Evolutionary conservation across 768 basidiomycete genomes (phyloP).

Genomic region (Dendrothele bispora): DNA sequence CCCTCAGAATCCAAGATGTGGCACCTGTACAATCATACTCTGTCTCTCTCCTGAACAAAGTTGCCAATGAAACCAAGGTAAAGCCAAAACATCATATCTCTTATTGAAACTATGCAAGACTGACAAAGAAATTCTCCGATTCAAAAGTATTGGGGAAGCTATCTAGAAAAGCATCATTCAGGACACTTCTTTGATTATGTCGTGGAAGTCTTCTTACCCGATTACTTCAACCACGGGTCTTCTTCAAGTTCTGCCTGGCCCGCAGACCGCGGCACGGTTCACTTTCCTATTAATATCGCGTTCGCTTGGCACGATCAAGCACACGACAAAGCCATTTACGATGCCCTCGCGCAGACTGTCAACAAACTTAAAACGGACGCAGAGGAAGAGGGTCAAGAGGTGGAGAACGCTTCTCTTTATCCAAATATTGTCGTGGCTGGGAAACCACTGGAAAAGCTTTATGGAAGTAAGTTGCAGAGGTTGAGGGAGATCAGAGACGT

Average conservation of each 20-base stretch:
- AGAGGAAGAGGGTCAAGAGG: background rate
- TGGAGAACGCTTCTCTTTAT: slow-evolving; percentile 14
- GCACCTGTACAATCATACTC: background rate
- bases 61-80: background rate
- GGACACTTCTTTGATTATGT: background rate
- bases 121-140: background rate
- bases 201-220: background rate
- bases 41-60: background rate
- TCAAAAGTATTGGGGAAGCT: background rate
- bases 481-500: slow-evolving; percentile 39
- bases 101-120: background rate
- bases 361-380: background rate
- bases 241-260: background rate
- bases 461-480: slow-evolving; percentile 45
- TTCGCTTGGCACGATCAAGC: background rate
- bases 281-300: background rate
- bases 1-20: background rate
- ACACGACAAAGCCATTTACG: background rate
- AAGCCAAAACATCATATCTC: too few species aligned
- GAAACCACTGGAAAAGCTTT: slow-evolving; percentile 50
- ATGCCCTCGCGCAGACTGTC: background rate
- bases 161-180: background rate
- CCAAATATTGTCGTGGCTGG: slow-evolving; percentile 37
- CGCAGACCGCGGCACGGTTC: background rate
- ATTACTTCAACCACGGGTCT: background rate